These are phyloP conservation scores for Priceomyces melissophilus DNA, from an alignment of 805 yeast genomes.

Conservation along the genomic window DNA sequence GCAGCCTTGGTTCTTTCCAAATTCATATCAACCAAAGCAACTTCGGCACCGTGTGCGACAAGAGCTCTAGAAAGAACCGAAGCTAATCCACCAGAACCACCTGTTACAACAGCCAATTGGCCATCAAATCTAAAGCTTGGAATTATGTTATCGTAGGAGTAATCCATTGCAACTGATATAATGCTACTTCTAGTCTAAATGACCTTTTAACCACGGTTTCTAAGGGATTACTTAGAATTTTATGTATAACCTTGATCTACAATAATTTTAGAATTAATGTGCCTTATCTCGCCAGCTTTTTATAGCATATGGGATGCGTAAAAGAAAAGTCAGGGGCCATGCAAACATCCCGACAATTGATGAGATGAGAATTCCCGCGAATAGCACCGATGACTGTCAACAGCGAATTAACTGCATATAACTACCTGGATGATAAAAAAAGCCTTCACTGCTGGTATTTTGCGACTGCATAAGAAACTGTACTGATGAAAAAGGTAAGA, in stretches of 20 bases:
- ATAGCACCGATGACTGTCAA: not conserved
- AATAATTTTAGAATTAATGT: not conserved
- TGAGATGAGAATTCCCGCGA: constrained; percentile 1
- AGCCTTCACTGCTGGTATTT: not conserved
- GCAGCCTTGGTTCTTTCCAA: constrained; percentile 54
- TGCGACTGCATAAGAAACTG: no score
- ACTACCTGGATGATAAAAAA: not conserved
- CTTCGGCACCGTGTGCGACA: constrained; percentile 71
- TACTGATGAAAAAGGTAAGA: not conserved
- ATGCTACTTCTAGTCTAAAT: not conserved
- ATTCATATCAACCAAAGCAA: constrained; percentile 70
- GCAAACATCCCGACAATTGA: constrained; percentile 1
- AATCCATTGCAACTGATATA: constrained; percentile 18
- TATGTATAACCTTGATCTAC: no score
- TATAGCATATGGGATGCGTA: constrained; percentile 3
- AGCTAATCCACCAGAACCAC: constrained; percentile 80
- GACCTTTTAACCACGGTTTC: no score
- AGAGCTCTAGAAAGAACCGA: constrained; percentile 62
- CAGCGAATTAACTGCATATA: not conserved
- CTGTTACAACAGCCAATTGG: constrained; percentile 69
- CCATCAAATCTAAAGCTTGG: constrained; percentile 69
- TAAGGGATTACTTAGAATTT: no score
- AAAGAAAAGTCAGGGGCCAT: constrained; percentile 3
- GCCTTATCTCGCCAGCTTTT: not conserved
- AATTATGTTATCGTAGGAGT: constrained; percentile 43